Base-by-base conservation (phyloP, 1,284 basidiomycete species). In the Microstroma glucosiphilum region DNA sequence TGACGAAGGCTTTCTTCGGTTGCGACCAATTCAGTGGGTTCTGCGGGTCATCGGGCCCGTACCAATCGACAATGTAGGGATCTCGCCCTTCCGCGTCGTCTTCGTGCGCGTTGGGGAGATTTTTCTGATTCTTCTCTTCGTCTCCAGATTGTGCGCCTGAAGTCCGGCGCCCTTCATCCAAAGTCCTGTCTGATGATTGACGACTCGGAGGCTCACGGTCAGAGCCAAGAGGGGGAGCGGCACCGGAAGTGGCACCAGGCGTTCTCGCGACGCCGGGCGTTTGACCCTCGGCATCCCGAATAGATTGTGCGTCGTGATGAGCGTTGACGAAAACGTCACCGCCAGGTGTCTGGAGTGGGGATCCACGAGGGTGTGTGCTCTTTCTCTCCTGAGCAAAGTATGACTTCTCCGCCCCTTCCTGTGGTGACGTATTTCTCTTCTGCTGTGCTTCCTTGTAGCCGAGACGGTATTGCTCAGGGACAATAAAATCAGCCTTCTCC, bases 11-110 rank as follows among this genome's bases (percentile, higher is more conserved):
- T 41, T 79, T 79, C 62, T 76, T 69, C 2, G 56, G 46, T 3
- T 56, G 55, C 0, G 69, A 59, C 79, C 79, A 81, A 63, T 79
- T 80, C 25, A 67, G 64, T 7, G 80, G 80, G 54, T 73, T 75
- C 17, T 69, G 73, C 1, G 74, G 73, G 57, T 80, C 80, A 12
- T 72, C 61, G 7, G 67, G 60, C 19, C 72, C 77, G 48, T 77
- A 64, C 78, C 79, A 80, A 21, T 76, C 71, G 17, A 87, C 82
- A 19, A 86, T 78, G 59, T 25, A 79, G 64, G 40, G 81, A 64
- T 74, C 69, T 7, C 42, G 51, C 25, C 17, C 51, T 25, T 54
- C 26, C 23, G 49, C 30, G 2, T 57, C 56, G 19, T n/a, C 40
- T 19, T 37, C 51, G 13, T 54, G 15, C 13, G 21, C 13, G 13